Base-by-base conservation (phyloP, 805 yeast species). In the Ogataea neopini region DNA sequence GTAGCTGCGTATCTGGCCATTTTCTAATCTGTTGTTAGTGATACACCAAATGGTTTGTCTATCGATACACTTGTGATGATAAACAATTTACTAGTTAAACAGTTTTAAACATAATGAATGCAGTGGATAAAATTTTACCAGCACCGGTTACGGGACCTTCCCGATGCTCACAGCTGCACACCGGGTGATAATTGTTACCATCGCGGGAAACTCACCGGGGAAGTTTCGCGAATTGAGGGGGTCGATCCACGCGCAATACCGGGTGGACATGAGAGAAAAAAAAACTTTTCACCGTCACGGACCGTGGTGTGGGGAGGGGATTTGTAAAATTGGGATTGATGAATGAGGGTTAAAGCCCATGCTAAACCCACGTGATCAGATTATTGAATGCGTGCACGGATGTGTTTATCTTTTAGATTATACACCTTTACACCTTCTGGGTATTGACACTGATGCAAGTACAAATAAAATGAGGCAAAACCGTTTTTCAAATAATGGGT, bases 1-100 rank as follows among this genome's bases (percentile, higher is more conserved):
- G 89, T 84, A 76, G 96, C 94, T 83, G 91, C 96, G 98, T 94
- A 94, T 82, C 99, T 94, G 82, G 91, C 89, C 98, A 94, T 94
- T 83, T 68, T 69, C 48, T 32, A 20, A 36, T 36, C 29, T 36
- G 40, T 36, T 22, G 23, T 26, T 39, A 26, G 30, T 39, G 42
- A 39, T 39, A 28, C 28, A 36, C 41, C 42, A 28, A 22, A 34
- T 47, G 51, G 43, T 43, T 39, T 47, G 43, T 50, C 44, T 45
- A 44, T 49, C 46, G 43, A 32, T 45, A 49, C 47, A 49, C 52
- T 45, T 40, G 47, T 13, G 29, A 22, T 39, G 33, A 39, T 39
- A 39, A 39, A 39, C 32, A 25, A 11, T 28, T 25, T 15, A 39
- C 15, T 22, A 22, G 40, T n/a, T 36, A 20, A 36, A 36, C 40